Conservation (phyloP, 2,329 filamentous ascomycete species). For the Mycosphaerella arachidis region DNA sequence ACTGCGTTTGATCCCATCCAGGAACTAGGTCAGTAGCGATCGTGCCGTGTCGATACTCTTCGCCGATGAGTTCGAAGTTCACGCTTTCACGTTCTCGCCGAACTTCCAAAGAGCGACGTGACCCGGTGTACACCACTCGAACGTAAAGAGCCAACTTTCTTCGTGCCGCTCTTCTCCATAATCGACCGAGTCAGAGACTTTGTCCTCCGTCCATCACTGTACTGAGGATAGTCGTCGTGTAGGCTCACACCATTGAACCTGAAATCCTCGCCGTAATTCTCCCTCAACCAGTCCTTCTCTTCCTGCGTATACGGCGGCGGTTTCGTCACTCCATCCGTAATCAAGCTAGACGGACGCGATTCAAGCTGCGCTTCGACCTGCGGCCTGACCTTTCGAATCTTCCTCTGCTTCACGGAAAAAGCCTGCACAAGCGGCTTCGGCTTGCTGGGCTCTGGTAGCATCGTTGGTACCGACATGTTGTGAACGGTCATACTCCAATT, state of each 20-base stretch:
- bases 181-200: neutral
- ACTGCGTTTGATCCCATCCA: neutral
- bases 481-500: neutral
- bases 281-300: constrained; percentile 36
- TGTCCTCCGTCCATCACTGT: neutral
- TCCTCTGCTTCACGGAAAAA: neutral
- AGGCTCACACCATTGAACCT: constrained; percentile 37
- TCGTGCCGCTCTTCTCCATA: neutral
- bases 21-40: neutral
- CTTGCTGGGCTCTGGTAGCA: neutral
- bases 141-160: neutral
- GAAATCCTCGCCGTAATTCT: constrained; percentile 34
- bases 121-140: neutral
- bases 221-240: constrained; percentile 30
- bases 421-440: neutral
- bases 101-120: neutral
- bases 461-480: neutral
- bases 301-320: neutral
- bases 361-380: neutral
- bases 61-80: neutral
- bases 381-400: neutral
- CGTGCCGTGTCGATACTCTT: neutral
- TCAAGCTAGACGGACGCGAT: neutral
- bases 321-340: neutral
- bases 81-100: neutral